These are phyloP conservation scores for Debaryomycetaceae sp. DNA, from an alignment of 1,139 yeast genomes.

Conservation along the genomic window DNA sequence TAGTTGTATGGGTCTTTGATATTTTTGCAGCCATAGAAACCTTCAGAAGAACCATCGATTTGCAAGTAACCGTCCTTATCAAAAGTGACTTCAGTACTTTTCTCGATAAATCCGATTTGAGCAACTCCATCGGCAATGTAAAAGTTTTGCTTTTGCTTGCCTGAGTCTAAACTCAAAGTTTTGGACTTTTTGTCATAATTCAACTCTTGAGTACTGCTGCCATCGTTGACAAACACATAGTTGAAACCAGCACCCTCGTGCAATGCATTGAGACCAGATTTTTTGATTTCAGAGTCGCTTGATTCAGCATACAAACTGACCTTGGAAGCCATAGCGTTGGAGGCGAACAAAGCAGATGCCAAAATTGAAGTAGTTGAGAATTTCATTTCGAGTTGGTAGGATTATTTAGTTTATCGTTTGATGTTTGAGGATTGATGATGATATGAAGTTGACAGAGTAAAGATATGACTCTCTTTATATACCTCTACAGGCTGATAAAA, in stretches of 20 bases:
- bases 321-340: neutral
- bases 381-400: slow-evolving; percentile 4
- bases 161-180: neutral
- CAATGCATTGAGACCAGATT: slow-evolving; percentile 25
- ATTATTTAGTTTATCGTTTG: no score
- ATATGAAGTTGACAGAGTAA: no score
- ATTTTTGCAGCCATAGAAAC: slow-evolving; percentile 41
- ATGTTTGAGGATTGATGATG: no score
- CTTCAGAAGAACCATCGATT: slow-evolving; percentile 26
- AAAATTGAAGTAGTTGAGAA: neutral
- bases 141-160: neutral
- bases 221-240: neutral
- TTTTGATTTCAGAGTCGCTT: slow-evolving; percentile 17
- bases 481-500: no score
- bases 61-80: slow-evolving; percentile 24
- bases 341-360: slow-evolving; percentile 1
- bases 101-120: neutral
- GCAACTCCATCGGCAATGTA: neutral
- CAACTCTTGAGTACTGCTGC: neutral
- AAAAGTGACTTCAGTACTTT: slow-evolving; percentile 11
- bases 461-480: no score
- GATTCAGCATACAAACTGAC: slow-evolving; percentile 9
- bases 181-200: neutral
- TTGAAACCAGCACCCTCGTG: slow-evolving; percentile 57
- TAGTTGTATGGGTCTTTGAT: slow-evolving; percentile 42